phyloP scores from a whole-genome alignment of 179 eudicot species.

The Drosera spatulata region DNA sequence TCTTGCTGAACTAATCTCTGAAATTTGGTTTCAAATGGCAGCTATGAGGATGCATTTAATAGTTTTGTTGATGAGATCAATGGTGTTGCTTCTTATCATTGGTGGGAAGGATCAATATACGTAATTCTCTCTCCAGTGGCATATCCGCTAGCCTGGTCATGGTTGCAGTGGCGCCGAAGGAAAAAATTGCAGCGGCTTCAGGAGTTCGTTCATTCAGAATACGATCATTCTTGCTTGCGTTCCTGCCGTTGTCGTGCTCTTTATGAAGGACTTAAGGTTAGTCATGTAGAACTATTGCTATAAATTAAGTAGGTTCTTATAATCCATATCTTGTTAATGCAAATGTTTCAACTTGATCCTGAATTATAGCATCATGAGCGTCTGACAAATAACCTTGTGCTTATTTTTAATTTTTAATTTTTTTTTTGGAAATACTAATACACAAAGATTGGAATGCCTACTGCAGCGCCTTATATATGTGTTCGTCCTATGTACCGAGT shows the following conservation, averaged over 20 bases:
- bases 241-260: slow-evolving; percentile 99
- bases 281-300: neutral
- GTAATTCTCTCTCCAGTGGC: slow-evolving; percentile 56
- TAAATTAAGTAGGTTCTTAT: neutral
- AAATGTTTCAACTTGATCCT: too few relatives aligned
- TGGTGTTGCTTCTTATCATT: slow-evolving; percentile 77
- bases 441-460: too few relatives aligned
- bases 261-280: slow-evolving; percentile 97
- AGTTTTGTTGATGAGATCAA: slow-evolving; percentile 89
- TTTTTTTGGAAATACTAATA: too few relatives aligned
- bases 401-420: too few relatives aligned
- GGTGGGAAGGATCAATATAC: slow-evolving; percentile 99
- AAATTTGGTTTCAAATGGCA: slow-evolving; percentile 11
- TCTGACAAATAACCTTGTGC: too few relatives aligned
- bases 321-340: neutral
- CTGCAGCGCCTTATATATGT: too few relatives aligned
- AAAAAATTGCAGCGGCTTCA: slow-evolving; percentile 74
- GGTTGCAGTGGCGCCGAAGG: slow-evolving; percentile 93
- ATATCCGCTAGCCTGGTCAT: slow-evolving; percentile 95
- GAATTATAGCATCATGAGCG: too few relatives aligned
- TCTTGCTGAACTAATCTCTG: too few relatives aligned
- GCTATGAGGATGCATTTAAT: slow-evolving; percentile 93
- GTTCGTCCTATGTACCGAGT: too few relatives aligned
- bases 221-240: slow-evolving; percentile 97
- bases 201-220: slow-evolving; percentile 94